These are phyloP conservation scores for Macrolepiota albuminosa DNA, from an alignment of 768 basidiomycete genomes.

Conservation along the genomic window DNA sequence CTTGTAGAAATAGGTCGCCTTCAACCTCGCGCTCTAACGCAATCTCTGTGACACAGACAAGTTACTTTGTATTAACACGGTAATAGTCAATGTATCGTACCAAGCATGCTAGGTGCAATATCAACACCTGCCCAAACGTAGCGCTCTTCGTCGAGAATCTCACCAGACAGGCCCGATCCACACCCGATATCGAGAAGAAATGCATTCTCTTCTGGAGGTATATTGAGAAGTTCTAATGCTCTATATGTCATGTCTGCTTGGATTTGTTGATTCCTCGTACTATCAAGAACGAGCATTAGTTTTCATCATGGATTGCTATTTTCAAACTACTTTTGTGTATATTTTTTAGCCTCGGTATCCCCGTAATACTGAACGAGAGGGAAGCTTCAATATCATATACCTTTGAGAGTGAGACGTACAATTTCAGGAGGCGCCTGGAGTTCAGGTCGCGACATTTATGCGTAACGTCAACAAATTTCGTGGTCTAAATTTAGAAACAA, in stretches of 20 bases:
- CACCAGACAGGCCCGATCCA: constrained; percentile 94
- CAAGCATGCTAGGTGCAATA: constrained; percentile 95
- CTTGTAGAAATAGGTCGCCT: constrained; percentile 94
- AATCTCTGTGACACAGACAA: constrained; percentile 60
- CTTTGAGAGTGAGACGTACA: constrained; percentile 39
- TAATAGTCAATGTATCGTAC: constrained; percentile 37
- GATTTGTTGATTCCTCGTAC: constrained; percentile 93
- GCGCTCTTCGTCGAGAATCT: constrained; percentile 93
- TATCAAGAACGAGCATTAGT: constrained; percentile 28
- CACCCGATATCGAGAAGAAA: constrained; percentile 95
- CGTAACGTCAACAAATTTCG: constrained; percentile 6
- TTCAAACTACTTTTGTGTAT: constrained; percentile 79
- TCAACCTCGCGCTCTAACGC: constrained; percentile 94
- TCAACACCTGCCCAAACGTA: constrained; percentile 93
- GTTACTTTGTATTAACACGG: not conserved
- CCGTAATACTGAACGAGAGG: constrained; percentile 78
- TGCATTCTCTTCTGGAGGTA: constrained; percentile 75
- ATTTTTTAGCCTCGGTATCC: constrained; percentile 92
- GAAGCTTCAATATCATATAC: constrained; percentile 1
- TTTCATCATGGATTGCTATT: constrained; percentile 1
- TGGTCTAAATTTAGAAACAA: constrained; percentile 12
- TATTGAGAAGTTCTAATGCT: constrained; percentile 84
- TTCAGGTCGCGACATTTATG: constrained; percentile 83
- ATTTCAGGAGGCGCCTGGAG: constrained; percentile 88
- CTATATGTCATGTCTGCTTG: constrained; percentile 98